Evolutionary conservation across 1,139 yeast species (phyloP).

Genomic region (Cylindricascospora bacillispora): DNA sequence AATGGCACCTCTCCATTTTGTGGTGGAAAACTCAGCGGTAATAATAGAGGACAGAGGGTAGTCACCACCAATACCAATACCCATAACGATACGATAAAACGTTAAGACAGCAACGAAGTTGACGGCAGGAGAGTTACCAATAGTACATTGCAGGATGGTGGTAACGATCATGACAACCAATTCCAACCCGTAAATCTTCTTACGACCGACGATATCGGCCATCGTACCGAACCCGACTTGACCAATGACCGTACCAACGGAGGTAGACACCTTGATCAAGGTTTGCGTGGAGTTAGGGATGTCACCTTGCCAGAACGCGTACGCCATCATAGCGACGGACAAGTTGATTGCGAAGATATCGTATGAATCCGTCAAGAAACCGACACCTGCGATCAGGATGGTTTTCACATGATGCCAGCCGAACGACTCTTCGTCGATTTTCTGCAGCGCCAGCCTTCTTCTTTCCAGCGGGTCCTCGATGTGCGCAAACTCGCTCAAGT

Average conservation of each 20-base stretch:
- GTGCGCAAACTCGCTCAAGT: conserved; percentile 69
- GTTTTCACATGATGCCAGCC: conserved; percentile 86
- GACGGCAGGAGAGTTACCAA: conserved; percentile 59
- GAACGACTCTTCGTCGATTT: conserved; percentile 71
- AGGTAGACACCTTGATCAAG: conserved; percentile 72
- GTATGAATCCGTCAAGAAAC: conserved; percentile 85
- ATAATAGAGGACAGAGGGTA: conserved; percentile 93
- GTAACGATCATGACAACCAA: conserved; percentile 74
- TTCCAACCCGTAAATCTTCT: conserved; percentile 78
- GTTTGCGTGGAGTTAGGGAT: conserved; percentile 60
- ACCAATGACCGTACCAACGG: conserved; percentile 91
- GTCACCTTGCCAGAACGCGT: conserved; percentile 59
- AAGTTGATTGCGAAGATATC: conserved; percentile 83
- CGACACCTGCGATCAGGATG: conserved; percentile 86
- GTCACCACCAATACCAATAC: conserved; percentile 99
- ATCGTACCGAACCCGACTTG: conserved; percentile 76
- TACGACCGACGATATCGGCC: conserved; percentile 82
- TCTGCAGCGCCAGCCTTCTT: conserved; percentile 79
- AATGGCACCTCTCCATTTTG: conserved; percentile 93
- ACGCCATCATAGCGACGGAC: conserved; percentile 61
- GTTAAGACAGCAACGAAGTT: conserved; percentile 59
- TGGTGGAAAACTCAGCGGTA: conserved; percentile 78
- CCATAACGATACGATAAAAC: conserved; percentile 73
- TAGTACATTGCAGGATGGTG: conserved; percentile 59
- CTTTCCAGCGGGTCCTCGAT: conserved; percentile 80